Conservation (phyloP, 2,329 filamentous ascomycete species). For the Curvularia lunata region DNA sequence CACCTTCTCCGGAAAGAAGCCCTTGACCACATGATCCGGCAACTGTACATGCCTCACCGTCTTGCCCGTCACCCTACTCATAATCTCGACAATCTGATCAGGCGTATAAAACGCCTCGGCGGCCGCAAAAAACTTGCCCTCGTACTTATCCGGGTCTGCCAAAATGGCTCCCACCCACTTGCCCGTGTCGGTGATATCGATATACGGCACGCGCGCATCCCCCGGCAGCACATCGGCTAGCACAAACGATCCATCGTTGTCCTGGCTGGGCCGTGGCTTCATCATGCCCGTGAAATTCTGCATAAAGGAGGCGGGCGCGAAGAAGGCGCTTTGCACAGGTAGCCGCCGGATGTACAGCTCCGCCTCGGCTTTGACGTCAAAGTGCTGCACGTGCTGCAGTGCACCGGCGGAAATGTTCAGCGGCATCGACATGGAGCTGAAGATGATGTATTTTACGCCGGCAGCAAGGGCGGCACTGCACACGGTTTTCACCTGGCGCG, state of each 20-base stretch:
- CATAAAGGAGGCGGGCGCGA: conserved; percentile 63
- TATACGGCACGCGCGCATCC: conserved; percentile 48
- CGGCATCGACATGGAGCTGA: conserved; percentile 41
- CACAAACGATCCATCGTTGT: conserved; percentile 37
- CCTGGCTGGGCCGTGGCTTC: conserved; percentile 21
- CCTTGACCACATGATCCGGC: conserved; percentile 37
- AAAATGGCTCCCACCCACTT: conserved; percentile 53
- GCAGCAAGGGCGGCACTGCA: conserved; percentile 43
- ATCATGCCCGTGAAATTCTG: conserved; percentile 48
- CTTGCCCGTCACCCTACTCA: conserved; percentile 53
- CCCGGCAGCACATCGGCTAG: conserved; percentile 20
- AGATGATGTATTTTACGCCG: conserved; percentile 51
- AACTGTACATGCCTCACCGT: conserved; percentile 33
- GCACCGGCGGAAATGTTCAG: conserved; percentile 41
- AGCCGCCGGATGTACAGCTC: conserved; percentile 61
- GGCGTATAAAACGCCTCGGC: conserved; percentile 52
- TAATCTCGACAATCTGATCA: conserved; percentile 49
- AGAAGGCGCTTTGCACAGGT: conserved; percentile 60
- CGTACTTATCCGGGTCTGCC: conserved; percentile 52
- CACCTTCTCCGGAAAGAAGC: conserved; percentile 26
- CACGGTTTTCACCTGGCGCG: conserved; percentile 32
- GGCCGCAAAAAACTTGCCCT: conserved; percentile 55
- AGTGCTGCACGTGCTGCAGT: conserved; percentile 53
- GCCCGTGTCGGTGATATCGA: conserved; percentile 57
- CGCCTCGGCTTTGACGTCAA: conserved; percentile 64